phyloP scores from a whole-genome alignment of 495 filamentous ascomycete genomes.

The Trichocladium antarcticum region DNA sequence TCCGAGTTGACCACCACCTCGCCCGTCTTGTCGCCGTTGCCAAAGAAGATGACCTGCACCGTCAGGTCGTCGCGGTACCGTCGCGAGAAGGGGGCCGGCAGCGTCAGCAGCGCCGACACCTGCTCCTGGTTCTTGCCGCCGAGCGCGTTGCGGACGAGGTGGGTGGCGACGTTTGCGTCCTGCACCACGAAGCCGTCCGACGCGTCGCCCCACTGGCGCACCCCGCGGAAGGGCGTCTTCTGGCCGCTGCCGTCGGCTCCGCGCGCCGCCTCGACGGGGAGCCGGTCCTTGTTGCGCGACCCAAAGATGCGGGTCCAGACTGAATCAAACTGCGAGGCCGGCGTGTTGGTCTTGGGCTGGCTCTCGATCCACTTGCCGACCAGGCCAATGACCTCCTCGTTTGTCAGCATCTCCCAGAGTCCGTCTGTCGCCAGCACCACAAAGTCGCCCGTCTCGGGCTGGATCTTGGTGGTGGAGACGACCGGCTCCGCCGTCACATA shows the following conservation, averaged over 20 bases:
- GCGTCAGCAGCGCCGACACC: constrained; percentile 83
- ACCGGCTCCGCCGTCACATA: constrained; percentile 97
- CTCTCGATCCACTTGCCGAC: constrained; percentile 94
- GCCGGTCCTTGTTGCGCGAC: constrained; percentile 30
- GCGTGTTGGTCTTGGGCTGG: constrained; percentile 37
- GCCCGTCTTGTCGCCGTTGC: constrained; percentile 61
- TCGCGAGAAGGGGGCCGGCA: constrained; percentile 81
- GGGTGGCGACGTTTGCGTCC: constrained; percentile 93
- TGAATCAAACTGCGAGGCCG: constrained; percentile 28
- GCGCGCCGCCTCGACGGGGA: constrained; percentile 46
- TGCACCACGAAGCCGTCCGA: constrained; percentile 80
- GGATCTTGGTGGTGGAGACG: constrained; percentile 87
- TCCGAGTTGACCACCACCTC: constrained; percentile 75
- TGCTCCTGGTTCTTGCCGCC: constrained; percentile 91
- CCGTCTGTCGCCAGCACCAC: constrained; percentile 95
- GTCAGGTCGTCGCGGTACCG: constrained; percentile 92
- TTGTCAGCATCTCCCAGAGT: constrained; percentile 98
- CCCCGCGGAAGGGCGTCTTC: constrained; percentile 61
- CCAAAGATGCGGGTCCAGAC: constrained; percentile 51
- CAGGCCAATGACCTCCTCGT: constrained; percentile 93
- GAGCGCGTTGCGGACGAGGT: constrained; percentile 89
- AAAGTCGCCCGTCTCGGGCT: constrained; percentile 86
- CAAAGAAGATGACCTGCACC: constrained; percentile 98
- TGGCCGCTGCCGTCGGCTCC: constrained; percentile 35
- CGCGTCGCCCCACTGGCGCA: constrained; percentile 67